Evolutionary conservation across 345 rosid genomes (phyloP), one percentile per base, ranked within the genome.

Genomic region (Fremontodendron californicum): DNA sequence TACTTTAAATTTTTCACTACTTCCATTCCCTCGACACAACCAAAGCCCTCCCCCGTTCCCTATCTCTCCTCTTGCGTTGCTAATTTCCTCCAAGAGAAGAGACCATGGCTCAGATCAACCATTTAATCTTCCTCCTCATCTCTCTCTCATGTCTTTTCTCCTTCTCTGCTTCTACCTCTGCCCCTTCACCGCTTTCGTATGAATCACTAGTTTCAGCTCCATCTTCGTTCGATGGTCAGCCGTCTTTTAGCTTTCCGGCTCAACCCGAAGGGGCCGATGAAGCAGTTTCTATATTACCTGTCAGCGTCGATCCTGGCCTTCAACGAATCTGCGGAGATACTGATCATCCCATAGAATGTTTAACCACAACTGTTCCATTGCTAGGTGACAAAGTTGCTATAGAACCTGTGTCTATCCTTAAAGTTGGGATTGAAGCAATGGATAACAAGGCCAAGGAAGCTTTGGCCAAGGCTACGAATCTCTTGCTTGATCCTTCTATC

Each of bases 91-190:
- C 8, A n/a, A 65, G 37, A 76, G 73, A 71, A 49, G 60, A 25
- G 19, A 61, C 39, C 39, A 84, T 84, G 85, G 76, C n/a, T n/a
- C n/a, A 52, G 69, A 15, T 73, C 21, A 67, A 45, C 52, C 19
- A 27, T 3, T 27, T 52, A 25, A 69, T 77, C 69, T 4, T 71
- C 58, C 52, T 84, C 40, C 61, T 77, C 23, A 18, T 72, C 29
- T 18, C 75, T 63, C 42, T 73, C 45, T 71, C 66, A 60, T 52
- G 68, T 55, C 66, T 78, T 45, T 60, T 68, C 45, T 48, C 71
- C 40, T 48, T 60, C 13, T 21, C 65, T 0, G 21, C 27, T 37
- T 39, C 43, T 7, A 8, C 27, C 25, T 1, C 35, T 33, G 35
- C 35, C 3, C 35, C 35, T 33, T 33, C 35, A 33, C 35, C 35